phyloP scores from a whole-genome alignment of 2,329 filamentous ascomycete species.

The Canariomyces notabilis region DNA sequence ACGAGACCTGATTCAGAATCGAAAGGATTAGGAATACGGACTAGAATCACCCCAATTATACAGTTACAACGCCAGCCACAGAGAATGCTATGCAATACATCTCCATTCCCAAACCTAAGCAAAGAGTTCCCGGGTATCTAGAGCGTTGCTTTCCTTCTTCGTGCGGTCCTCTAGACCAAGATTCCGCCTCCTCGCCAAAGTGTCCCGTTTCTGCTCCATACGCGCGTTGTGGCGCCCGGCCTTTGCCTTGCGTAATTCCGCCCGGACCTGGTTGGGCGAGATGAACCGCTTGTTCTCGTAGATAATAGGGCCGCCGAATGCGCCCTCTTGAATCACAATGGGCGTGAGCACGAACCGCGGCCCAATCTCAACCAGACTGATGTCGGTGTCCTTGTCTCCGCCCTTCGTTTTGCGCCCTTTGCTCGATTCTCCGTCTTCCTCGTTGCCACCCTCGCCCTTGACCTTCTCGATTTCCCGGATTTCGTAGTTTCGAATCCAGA shows the following conservation, averaged over 20 bases:
- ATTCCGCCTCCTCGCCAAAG: constrained; percentile 67
- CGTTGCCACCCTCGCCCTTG: constrained; percentile 37
- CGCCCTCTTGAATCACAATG: constrained; percentile 90
- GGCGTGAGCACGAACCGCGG: constrained; percentile 90
- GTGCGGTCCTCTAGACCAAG: constrained; percentile 67
- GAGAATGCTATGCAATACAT: constrained; percentile 7
- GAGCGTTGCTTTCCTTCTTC: constrained; percentile 57
- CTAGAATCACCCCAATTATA: no score
- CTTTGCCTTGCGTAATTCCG: constrained; percentile 72
- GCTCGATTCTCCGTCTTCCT: constrained; percentile 32
- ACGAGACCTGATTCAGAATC: no score
- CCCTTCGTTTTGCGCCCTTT: constrained; percentile 38
- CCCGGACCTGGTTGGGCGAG: constrained; percentile 86
- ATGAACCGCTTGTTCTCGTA: constrained; percentile 99
- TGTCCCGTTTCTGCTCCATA: constrained; percentile 67
- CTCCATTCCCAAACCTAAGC: constrained; percentile 20
- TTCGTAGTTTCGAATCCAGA: constrained; percentile 95
- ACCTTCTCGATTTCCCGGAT: constrained; percentile 75
- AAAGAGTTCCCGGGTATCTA: constrained; percentile 56
- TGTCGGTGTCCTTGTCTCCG: constrained; percentile 59
- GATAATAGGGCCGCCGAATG: constrained; percentile 92
- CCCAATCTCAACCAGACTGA: constrained; percentile 87
- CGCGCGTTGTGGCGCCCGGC: constrained; percentile 73
- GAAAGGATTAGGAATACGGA: no score
- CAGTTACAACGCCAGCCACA: no score